phyloP scores from a whole-genome alignment of 805 yeast genomes.

The Kodamaea neixiangensis region DNA sequence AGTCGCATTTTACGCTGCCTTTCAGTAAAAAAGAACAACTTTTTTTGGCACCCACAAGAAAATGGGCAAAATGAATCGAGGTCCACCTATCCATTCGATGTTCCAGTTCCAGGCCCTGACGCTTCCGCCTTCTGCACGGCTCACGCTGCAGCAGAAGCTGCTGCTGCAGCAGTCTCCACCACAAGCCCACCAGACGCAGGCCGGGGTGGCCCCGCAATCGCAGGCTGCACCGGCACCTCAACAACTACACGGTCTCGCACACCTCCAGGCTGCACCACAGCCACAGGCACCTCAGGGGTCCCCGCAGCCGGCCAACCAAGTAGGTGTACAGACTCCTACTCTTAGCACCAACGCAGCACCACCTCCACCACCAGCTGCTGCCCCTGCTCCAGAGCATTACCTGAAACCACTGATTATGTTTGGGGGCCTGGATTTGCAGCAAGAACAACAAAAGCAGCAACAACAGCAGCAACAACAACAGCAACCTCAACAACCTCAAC shows the following conservation, averaged over 20 bases:
- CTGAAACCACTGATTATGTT: neutral
- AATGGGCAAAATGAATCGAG: constrained; percentile 10
- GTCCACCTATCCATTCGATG: constrained; percentile 11
- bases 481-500: neutral
- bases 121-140: neutral
- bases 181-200: constrained; percentile 1
- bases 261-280: neutral
- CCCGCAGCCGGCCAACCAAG: neutral
- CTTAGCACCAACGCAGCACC: constrained; percentile 2
- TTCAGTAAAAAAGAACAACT: constrained; percentile 1
- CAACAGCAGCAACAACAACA: neutral
- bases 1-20: neutral
- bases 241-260: neutral
- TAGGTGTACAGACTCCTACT: neutral
- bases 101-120: constrained; percentile 11
- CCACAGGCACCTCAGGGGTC: neutral
- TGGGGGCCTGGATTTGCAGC: constrained; percentile 1
- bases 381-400: neutral
- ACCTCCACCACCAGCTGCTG: constrained; percentile 7
- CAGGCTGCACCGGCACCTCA: constrained; percentile 4
- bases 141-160: constrained; percentile 1
- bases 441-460: neutral
- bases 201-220: constrained; percentile 4
- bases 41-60: constrained; percentile 8
- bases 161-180: constrained; percentile 3